phyloP scores from a whole-genome alignment of 768 basidiomycete species.

The Hypholoma fasciculare region DNA sequence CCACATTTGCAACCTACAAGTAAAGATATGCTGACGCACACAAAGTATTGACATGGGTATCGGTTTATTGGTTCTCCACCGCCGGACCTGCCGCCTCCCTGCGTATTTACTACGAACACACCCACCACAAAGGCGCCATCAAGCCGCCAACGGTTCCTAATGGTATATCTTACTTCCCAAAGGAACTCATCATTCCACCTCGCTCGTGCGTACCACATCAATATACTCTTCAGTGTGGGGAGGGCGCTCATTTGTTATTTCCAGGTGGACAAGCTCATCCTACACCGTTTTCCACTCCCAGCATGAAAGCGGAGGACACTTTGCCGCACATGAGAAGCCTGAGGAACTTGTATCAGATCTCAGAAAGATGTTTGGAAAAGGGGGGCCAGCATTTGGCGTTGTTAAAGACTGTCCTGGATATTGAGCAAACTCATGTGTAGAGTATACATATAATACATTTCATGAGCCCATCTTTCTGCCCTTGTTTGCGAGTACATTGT shows the following conservation, averaged over 20 bases:
- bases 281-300: neutral
- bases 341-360: conserved; percentile 6
- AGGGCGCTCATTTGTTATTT: neutral
- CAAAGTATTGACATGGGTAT: conserved; percentile 60
- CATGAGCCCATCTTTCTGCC: neutral
- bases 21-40: neutral
- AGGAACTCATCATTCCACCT: conserved; percentile 32
- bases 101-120: conserved; percentile 56
- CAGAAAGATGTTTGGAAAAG: conserved; percentile 9
- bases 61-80: conserved; percentile 59
- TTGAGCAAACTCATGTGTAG: neutral
- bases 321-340: conserved; percentile 8
- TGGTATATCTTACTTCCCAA: conserved; percentile 49
- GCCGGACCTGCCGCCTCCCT: conserved; percentile 56
- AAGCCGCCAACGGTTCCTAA: conserved; percentile 33
- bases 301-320: conserved; percentile 2
- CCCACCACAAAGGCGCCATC: neutral
- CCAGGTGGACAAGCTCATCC: conserved; percentile 6
- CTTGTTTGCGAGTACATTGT: neutral
- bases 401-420: neutral
- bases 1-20: neutral
- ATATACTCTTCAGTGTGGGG: neutral
- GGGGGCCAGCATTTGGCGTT: conserved; percentile 3
- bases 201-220: conserved; percentile 16
- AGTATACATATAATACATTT: neutral